Percentiles rank a stretch among this genome's conserved stretches.
Conservation (phyloP, 495 filamentous ascomycete genomes). For the Usnea hakonensis region DNA sequence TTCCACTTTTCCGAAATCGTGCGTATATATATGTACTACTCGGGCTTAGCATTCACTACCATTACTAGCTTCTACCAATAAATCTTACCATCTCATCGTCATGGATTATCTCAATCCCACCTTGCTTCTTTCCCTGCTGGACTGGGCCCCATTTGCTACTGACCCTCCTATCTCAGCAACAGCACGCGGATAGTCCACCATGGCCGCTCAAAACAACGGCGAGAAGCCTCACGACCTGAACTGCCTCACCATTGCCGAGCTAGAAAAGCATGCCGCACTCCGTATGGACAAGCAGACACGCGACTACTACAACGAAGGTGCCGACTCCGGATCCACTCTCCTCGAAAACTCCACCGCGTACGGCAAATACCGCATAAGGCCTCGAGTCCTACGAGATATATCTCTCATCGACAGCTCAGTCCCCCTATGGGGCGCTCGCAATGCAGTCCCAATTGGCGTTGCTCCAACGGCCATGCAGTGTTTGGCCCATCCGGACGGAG, state of each 20-base stretch:
- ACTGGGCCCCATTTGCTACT: background rate
- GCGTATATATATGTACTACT: background rate
- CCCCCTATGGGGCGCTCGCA: conserved; percentile 36
- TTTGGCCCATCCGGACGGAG: conserved; percentile 71
- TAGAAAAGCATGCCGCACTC: conserved; percentile 16
- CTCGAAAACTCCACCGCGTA: conserved; percentile 46
- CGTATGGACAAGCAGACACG: conserved; percentile 23
- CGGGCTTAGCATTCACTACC: background rate
- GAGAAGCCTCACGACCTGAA: conserved; percentile 22
- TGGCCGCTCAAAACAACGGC: conserved; percentile 30
- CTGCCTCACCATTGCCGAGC: conserved; percentile 20
- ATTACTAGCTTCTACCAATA: too few species aligned
- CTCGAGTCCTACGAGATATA: conserved; percentile 49
- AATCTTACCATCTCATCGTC: background rate
- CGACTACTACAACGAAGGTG: conserved; percentile 46
- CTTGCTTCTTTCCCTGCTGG: background rate
- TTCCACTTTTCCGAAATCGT: background rate
- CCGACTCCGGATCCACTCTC: conserved; percentile 35
- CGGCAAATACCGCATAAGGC: conserved; percentile 46
- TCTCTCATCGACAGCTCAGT: conserved; percentile 42
- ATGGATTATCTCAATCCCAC: background rate
- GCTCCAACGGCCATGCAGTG: conserved; percentile 41
- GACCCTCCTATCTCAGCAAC: background rate
- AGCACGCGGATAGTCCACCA: conserved; percentile 32
- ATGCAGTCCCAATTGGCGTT: conserved; percentile 33